Base-by-base conservation (phyloP, 768 basidiomycete genomes). In the Hortiboletus flavorubellus region DNA sequence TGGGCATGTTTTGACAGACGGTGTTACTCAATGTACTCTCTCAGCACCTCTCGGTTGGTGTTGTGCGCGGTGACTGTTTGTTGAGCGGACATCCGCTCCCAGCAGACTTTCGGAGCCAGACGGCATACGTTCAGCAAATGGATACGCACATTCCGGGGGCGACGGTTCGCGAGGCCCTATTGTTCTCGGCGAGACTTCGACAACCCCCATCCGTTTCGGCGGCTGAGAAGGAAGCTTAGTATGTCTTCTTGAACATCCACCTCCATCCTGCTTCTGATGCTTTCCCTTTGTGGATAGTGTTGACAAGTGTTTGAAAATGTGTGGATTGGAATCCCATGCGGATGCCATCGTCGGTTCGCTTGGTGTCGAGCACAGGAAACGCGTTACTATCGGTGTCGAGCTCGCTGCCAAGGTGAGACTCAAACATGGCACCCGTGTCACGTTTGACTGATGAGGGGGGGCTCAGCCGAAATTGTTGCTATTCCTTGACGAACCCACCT, bases 181-280 rank as follows among this genome's bases (percentile, higher is more conserved):
- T 82, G 39, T 87, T 91, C 72, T 93, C 91, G 2, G 92, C 91
- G 3, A 82, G 79, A 49, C 75, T 93, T 34, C 85, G 91, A 33
- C 92, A 92, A 65, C 89, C 89, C 0, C 67, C 77, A 2, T 75
- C 78, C 1, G 84, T 91, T 3, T 73, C 89, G 1, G 62, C 77
- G 18, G 73, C 73, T 0, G 91, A 93, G 71, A 93, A 93, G 68
- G 82, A 89, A 65, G 85, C 80, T 12, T 92, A 92, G 87, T 89
- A 68, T 60, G 85, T 78, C 33, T 45, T 39, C 1, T 1, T 29
- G 18, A 5, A 5, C 26, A 4, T 12, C 5, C 12, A 34, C 14
- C 0, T 41, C 37, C 10, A 12, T 15, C 16, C 26, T 42, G 10
- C 26, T 15, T 18, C 54, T 54, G 2, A 48, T 18, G 0, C 1